Evolutionary conservation across 108 stramenopile genomes (phyloP).

Genomic region (Mayamaea pseudoterrestris): DNA sequence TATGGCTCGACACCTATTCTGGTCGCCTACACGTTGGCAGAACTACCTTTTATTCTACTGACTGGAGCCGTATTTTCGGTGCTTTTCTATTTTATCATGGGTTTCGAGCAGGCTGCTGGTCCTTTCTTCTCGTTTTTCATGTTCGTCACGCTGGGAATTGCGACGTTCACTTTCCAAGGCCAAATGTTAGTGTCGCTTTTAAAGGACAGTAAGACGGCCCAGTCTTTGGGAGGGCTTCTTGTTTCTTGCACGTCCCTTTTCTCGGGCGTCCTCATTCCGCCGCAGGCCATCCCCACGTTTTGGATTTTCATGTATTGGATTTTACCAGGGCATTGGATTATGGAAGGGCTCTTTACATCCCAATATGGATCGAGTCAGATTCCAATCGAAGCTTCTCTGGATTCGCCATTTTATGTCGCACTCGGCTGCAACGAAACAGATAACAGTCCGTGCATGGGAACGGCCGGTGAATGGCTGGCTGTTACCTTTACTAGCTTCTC

Average conservation of each 20-base stretch:
- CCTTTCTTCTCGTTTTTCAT: slow-evolving; percentile 48
- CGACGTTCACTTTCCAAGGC: slow-evolving; percentile 18
- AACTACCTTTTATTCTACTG: slow-evolving; percentile 43
- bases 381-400: slow-evolving; percentile 32
- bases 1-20: slow-evolving; percentile 30
- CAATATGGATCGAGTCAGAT: slow-evolving; percentile 44
- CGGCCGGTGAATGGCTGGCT: slow-evolving; percentile 51
- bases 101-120: slow-evolving; percentile 24
- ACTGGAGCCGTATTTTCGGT: slow-evolving; percentile 30
- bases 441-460: slow-evolving; percentile 21
- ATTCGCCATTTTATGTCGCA: slow-evolving; percentile 27
- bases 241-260: slow-evolving; percentile 40
- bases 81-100: slow-evolving; percentile 51
- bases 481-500: slow-evolving; percentile 35
- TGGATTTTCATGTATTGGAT: slow-evolving; percentile 53
- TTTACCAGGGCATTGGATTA: slow-evolving; percentile 62
- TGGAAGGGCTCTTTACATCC: slow-evolving; percentile 47
- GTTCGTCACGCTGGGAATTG: slow-evolving; percentile 11
- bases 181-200: slow-evolving; percentile 42
- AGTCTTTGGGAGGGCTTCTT: slow-evolving; percentile 37
- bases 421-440: slow-evolving; percentile 9
- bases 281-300: slow-evolving; percentile 32
- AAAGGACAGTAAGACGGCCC: slow-evolving; percentile 34
- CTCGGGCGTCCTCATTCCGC: slow-evolving; percentile 45
- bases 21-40: slow-evolving; percentile 38